Evolutionary conservation across 176 grass and related monocot species (phyloP), one percentile per base, ranked within the genome.

Genomic region (Ensete ventricosum): DNA sequence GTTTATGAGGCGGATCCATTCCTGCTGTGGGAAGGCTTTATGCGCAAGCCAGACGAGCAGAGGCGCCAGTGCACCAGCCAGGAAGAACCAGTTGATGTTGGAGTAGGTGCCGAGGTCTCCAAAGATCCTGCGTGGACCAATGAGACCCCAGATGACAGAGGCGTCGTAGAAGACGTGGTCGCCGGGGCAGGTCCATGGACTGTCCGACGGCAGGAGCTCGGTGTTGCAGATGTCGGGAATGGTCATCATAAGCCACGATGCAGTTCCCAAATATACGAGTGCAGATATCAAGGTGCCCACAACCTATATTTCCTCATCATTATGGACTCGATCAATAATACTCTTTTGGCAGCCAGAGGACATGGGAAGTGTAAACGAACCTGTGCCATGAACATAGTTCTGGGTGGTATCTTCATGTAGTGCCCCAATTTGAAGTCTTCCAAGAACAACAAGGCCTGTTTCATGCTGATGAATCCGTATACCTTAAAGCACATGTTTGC

Each of bases 401-500:
- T 69, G 13, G 66, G 66, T 43, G 66, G 66, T 69, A 69, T 69
- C 66, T 69, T 69, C 66, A 69, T 69, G 48, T 69, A 69, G 27
- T 69, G 66, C 66, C 66, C 66, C 8, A 69, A 27, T 50, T 69
- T 69, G 66, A 69, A 69, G 48, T 69, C 66, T 69, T 69, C 13
- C 12, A 69, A 27, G 48, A 69, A 69, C 13, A 0, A 17, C 17
- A 69, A 34, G 16, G 66, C 24, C 26, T 69, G 66, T 43, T 69
- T 69, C 66, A 69, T 69, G 66, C 66, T 69, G 25, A 69, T 69
- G 27, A 17, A 69, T 17, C 67, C 67, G 48, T 69, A 69, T 14
- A 69, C 67, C 27, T 69, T 69, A 19, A 69, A 69, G 67, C 67
- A 69, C 67, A 69, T 69, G 26, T 69, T 69, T n/a, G 67, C 67